Evolutionary conservation across 2,329 filamentous ascomycete genomes (phyloP).

Genomic region (Phialocephala sp.): DNA sequence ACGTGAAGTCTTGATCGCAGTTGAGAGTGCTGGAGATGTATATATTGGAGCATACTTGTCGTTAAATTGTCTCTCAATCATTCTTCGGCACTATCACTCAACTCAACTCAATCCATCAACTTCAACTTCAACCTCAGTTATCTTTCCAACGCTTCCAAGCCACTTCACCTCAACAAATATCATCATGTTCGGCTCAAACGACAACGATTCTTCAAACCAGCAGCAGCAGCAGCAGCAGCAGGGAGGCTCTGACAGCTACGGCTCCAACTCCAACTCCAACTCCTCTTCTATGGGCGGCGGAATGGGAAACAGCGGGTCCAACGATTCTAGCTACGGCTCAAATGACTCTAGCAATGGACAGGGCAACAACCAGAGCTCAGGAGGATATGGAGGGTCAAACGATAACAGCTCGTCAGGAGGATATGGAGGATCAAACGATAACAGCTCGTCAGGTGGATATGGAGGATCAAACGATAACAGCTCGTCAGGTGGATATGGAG

Average conservation of each 20-base stretch:
- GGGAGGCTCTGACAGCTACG: conserved; percentile 9
- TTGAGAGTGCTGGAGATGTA: not conserved
- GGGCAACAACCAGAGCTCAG: not conserved
- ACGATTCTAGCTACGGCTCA: conserved; percentile 1
- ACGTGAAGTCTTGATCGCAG: not conserved
- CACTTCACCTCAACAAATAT: conserved; percentile 3
- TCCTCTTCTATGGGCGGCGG: not conserved
- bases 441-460: conserved; percentile 1
- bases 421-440: not conserved
- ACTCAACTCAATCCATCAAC: not conserved
- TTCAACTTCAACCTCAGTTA: not conserved
- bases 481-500: conserved; percentile 10
- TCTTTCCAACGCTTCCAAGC: not conserved
- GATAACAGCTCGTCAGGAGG: conserved; percentile 9
- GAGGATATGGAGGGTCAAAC: not conserved
- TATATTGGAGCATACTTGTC: not conserved
- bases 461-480: conserved; percentile 4
- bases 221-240: conserved; percentile 8
- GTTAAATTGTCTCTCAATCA: not conserved
- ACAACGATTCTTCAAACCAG: conserved; percentile 11
- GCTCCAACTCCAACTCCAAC: not conserved
- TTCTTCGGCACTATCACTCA: not conserved
- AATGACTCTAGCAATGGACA: not conserved
- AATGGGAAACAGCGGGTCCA: too few species aligned
- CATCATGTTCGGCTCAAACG: conserved; percentile 23